A percentile compares a stretch with the other conserved stretches of the same genome.
phyloP scores from a whole-genome alignment of 108 stramenopile genomes.

The Nannochloropsis granulata region DNA sequence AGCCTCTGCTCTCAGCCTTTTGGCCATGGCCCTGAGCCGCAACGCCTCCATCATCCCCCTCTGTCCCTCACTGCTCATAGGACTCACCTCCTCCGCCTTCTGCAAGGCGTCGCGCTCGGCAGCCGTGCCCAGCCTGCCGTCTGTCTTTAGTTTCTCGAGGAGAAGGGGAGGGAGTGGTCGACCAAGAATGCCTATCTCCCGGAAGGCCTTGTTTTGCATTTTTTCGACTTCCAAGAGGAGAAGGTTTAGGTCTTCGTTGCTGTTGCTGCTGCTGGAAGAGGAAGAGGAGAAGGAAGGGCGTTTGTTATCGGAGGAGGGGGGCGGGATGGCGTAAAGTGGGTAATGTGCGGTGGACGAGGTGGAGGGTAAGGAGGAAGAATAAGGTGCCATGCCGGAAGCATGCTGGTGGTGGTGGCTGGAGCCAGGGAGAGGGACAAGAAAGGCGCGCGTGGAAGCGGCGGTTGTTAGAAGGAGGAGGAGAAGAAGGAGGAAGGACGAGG shows the following conservation, averaged over 20 bases:
- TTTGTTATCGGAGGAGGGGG: neutral
- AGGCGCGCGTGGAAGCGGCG: neutral
- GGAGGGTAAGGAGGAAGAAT: neutral
- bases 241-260: neutral
- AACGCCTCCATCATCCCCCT: neutral
- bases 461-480: neutral
- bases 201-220: neutral
- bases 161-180: neutral
- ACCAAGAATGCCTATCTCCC: neutral
- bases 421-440: neutral
- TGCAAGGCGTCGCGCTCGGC: neutral
- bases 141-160: neutral
- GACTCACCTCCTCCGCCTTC: neutral
- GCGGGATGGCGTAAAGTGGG: neutral
- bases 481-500: neutral
- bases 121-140: neutral
- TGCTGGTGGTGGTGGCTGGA: too few species aligned
- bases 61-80: neutral
- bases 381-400: neutral
- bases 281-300: neutral
- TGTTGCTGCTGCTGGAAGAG: neutral
- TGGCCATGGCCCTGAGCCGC: neutral
- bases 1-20: neutral
- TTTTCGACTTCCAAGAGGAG: neutral
- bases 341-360: neutral